A percentile compares a stretch with the other conserved stretches of the same genome.
Conservation (phyloP, 768 basidiomycete species). For the Tulasnella sp. region DNA sequence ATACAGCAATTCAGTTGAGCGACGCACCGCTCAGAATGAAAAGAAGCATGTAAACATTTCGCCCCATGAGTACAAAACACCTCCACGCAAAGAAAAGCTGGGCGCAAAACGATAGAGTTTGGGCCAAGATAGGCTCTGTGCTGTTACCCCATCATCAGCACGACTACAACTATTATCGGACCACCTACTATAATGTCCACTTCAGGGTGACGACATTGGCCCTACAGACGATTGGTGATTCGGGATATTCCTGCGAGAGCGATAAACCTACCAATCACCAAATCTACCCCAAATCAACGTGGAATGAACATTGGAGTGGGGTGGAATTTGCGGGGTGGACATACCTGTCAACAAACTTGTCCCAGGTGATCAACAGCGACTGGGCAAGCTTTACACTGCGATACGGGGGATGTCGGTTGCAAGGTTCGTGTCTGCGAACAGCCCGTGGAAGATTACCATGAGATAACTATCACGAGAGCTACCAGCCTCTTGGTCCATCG, state of each 20-base stretch:
- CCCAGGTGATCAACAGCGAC: not conserved
- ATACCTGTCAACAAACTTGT: not conserved
- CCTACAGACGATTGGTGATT: not conserved
- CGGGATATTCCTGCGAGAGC: not conserved
- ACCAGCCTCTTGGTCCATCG: not conserved
- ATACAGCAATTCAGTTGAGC: too few species aligned
- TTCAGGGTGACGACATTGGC: not conserved
- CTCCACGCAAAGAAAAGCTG: constrained; percentile 5
- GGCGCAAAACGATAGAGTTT: not conserved
- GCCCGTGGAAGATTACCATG: not conserved
- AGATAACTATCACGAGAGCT: not conserved
- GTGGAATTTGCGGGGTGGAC: not conserved
- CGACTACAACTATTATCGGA: not conserved
- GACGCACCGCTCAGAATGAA: not conserved
- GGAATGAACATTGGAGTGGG: not conserved
- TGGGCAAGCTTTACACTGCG: not conserved
- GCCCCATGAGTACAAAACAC: not conserved
- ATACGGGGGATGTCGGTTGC: not conserved
- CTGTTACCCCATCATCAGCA: not conserved
- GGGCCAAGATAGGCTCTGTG: not conserved
- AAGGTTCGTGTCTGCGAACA: not conserved
- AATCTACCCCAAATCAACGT: not conserved
- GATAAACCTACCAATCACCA: not conserved
- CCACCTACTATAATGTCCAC: not conserved
- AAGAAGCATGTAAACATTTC: not conserved